These are phyloP conservation scores for Macrolepiota albuminosa DNA, from an alignment of 768 basidiomycete genomes.

Conservation along the genomic window DNA sequence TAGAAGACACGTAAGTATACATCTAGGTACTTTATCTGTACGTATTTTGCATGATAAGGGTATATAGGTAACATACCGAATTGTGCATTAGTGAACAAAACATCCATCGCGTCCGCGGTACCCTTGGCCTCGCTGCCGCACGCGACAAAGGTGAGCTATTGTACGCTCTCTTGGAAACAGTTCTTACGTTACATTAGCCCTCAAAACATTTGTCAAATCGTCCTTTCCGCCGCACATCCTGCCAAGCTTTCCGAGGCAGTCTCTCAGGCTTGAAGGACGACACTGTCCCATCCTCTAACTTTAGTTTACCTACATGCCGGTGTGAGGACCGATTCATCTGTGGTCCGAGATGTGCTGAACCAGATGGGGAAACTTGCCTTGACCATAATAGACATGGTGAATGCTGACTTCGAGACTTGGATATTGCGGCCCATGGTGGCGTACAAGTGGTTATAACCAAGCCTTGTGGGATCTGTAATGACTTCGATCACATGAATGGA, in stretches of 20 bases:
- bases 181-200: constrained; percentile 30
- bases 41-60: no score
- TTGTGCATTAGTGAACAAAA: no score
- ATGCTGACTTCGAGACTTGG: background rate
- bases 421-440: background rate
- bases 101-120: no score
- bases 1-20: no score
- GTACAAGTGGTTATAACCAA: background rate
- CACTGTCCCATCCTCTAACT: no score
- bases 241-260: constrained; percentile 97
- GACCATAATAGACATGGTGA: background rate
- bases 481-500: background rate
- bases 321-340: no score
- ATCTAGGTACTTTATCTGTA: no score
- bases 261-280: constrained; percentile 61
- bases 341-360: no score
- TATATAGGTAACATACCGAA: no score
- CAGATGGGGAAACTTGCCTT: no score
- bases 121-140: constrained; percentile 67
- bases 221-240: constrained; percentile 94
- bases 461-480: background rate
- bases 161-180: background rate
- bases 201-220: constrained; percentile 54
- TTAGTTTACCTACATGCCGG: no score
- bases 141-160: constrained; percentile 48